Base-by-base conservation (phyloP, 257 asterid genomes). In the Ocimum tenuiflorum region DNA sequence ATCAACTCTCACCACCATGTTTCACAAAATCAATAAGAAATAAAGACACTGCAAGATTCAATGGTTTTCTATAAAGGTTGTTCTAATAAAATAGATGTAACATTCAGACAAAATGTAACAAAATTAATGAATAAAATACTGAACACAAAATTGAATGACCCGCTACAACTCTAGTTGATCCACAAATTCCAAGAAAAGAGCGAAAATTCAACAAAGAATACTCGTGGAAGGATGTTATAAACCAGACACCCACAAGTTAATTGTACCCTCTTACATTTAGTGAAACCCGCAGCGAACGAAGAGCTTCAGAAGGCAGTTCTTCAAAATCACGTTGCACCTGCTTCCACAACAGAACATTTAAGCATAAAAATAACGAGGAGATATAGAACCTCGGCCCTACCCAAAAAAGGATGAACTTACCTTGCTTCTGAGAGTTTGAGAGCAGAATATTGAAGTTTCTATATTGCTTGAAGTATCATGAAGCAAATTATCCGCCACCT, bases 301-400 rank as follows among this genome's bases (percentile, higher is more conserved):
- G 88, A 73, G 97, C 97, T 81, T 94, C 99, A 17, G 95, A 79
- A 73, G 99, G 99, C 53, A 94, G 84, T 80, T 94, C 99, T 79
- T 94, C 99, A 80, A 90, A 90, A 80, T 94, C 99, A 63, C 97
- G 89, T 75, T 94, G 99, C 35, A 94, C 99, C 99, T 94, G 74
- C 66, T 72, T 54, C 50, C 81, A 54, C 46, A 58, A 67, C 50
- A 69, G 48, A 35, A 35, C 13, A 18, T 57, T 60, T 12, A 31
- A 18, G 45, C 74, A 65, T 71, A 38, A 67, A 52, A 53, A 47
- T 1, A 27, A 22, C 12, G 62, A 19, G 54, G 77, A 70, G 42
- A 35, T 59, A 12, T 22, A 46, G 43, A 56, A 42, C 18, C 55
- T 46, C 12, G 52, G 7, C 24, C 48, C 48, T 45, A 43, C 35